phyloP scores from a whole-genome alignment of 2,329 filamentous ascomycete genomes.

The Knufia petricola region DNA sequence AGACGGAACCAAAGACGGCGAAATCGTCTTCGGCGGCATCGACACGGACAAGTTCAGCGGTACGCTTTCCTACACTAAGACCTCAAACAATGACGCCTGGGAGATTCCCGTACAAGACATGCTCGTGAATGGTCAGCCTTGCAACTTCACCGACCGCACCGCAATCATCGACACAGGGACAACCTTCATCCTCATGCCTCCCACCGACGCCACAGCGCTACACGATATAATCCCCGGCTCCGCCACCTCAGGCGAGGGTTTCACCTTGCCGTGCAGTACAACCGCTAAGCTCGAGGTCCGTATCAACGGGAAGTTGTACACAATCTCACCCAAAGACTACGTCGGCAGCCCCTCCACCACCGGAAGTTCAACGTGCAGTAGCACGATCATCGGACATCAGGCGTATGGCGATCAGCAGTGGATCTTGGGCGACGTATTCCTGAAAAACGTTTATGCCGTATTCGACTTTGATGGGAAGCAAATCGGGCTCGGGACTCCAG shows the following conservation, averaged over 20 bases:
- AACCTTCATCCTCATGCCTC: conserved; percentile 65
- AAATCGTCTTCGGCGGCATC: conserved; percentile 64
- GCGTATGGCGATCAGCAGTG: conserved; percentile 55
- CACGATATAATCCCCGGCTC: conserved; percentile 60
- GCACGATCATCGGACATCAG: conserved; percentile 64
- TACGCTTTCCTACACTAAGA: conserved; percentile 55
- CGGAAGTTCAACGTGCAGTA: conserved; percentile 40
- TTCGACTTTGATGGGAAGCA: conserved; percentile 60
- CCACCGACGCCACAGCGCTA: conserved; percentile 54
- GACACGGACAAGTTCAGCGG: conserved; percentile 60
- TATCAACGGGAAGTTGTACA: conserved; percentile 59
- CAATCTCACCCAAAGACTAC: conserved; percentile 63
- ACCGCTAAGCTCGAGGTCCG: conserved; percentile 51
- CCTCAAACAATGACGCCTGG: conserved; percentile 51
- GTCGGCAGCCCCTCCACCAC: conserved; percentile 35
- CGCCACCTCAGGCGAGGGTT: conserved; percentile 45
- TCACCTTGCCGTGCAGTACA: conserved; percentile 63
- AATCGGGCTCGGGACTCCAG: conserved; percentile 23
- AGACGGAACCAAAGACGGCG: conserved; percentile 60
- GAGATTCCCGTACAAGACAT: conserved; percentile 60
- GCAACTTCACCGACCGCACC: conserved; percentile 45
- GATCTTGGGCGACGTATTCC: conserved; percentile 75
- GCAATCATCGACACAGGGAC: conserved; percentile 81
- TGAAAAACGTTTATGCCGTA: conserved; percentile 82
- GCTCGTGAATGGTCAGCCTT: conserved; percentile 48